Base-by-base conservation (phyloP, 306 rosid genomes). In the Acacia melanoxylon region DNA sequence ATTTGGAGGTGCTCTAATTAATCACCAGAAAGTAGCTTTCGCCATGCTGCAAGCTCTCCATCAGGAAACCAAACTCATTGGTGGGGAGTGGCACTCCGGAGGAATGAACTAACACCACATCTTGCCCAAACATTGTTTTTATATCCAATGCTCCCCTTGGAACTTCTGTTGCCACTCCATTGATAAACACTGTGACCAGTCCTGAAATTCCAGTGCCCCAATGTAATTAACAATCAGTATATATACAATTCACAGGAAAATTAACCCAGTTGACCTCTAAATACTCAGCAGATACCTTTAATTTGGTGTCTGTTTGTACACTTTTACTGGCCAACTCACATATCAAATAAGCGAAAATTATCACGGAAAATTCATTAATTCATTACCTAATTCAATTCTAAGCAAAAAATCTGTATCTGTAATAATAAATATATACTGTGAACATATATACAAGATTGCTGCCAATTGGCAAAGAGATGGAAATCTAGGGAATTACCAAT, bases 131-230 rank as follows among this genome's bases (percentile, higher is more conserved):
- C 89, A 88, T 68, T 46, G 97, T 72, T 77, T 87, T 96, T 61
- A 89, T 70, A 80, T 96, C 94, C 44, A 96, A 71, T 75, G 90
- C 82, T 9, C 97, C 99, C 44, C 88, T 90, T 75, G 93, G 91
- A 68, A 93, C 78, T 85, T 96, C 94, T 73, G 97, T 92, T 65
- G 92, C 86, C 69, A 92, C 80, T 27, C 97, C 99, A 88, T 96
- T 96, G 68, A 95, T 90, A 68, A 92, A 91, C 75, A 95, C 98
- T 16, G 92, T 91, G 78, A 89, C 86, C 65, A 86, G 69, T 78
- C 93, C 97, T 86, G 90, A 61, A 68, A 66, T 20, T 76, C 56
- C 65, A 15, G 68, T 14, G 19, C 40, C 68, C 68, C 40, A 22
- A 62, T 4, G 44, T 2, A 51, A 33, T 35, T 35, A 17, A 42